Conservation (phyloP, 768 basidiomycete genomes). For the Boletus reticuloceps region DNA sequence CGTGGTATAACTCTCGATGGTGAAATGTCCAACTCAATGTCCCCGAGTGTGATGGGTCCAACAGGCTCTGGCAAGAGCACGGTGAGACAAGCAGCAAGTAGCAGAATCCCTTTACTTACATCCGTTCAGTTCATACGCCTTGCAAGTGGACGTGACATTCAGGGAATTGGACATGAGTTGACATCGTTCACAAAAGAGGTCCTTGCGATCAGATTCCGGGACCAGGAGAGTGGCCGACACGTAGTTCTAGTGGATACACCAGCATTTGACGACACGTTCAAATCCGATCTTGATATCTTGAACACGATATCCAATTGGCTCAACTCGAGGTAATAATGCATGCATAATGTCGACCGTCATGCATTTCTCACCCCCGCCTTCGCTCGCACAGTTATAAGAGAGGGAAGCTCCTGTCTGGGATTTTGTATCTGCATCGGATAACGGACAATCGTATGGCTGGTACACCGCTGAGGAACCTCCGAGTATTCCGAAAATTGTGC, state of each 20-base stretch:
- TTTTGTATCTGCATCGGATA: no score
- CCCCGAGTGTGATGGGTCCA: slow-evolving; percentile 5
- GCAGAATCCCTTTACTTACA: no score
- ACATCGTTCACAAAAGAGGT: slow-evolving; percentile 12
- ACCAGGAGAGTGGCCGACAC: neutral
- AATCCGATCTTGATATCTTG: slow-evolving; percentile 13
- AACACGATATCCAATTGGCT: slow-evolving; percentile 16
- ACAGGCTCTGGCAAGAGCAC: no score
- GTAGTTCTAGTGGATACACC: slow-evolving; percentile 27
- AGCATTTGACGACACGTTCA: neutral
- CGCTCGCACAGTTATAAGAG: slow-evolving; percentile 2
- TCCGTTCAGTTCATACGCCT: neutral
- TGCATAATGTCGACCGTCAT: no score
- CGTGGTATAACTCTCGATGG: neutral
- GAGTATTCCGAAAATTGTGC: slow-evolving; percentile 30
- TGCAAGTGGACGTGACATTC: neutral
- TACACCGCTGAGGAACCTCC: slow-evolving; percentile 5
- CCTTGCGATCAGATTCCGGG: neutral
- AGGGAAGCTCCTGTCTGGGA: no score
- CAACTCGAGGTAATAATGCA: neutral
- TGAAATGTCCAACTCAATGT: neutral
- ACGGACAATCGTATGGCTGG: no score
- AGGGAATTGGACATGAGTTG: slow-evolving; percentile 5
- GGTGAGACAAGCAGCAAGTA: no score
- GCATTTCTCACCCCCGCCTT: neutral